Percentiles rank a stretch among this genome's conserved stretches.
Evolutionary conservation across 495 filamentous ascomycete species (phyloP).

Genomic region (Rhizodiscina lignyota): DNA sequence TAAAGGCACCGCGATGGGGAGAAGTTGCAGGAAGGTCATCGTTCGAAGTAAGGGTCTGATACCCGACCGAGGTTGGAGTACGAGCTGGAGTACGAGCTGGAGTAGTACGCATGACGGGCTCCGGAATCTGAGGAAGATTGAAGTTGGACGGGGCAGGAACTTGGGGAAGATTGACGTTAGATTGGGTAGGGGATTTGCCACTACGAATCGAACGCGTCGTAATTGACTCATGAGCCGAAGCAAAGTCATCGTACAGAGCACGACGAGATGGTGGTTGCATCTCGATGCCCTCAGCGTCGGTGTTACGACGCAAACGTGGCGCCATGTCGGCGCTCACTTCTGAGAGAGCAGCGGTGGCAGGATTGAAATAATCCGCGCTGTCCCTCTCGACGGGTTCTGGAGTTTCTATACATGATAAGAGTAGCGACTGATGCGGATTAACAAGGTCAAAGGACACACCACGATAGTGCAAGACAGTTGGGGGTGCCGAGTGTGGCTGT

Average conservation of each 20-base stretch:
- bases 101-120: too few relatives aligned
- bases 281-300: too few relatives aligned
- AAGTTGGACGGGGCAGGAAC: conserved; percentile 5
- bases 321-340: too few relatives aligned
- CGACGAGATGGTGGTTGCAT: too few relatives aligned
- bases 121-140: too few relatives aligned
- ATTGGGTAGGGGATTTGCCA: too few relatives aligned
- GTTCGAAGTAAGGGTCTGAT: not conserved
- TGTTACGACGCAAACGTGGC: too few relatives aligned
- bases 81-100: too few relatives aligned
- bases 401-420: conserved; percentile 12
- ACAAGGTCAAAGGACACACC: conserved; percentile 18
- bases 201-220: not conserved
- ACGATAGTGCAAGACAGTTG: conserved; percentile 14
- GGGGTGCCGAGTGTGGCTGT: too few relatives aligned
- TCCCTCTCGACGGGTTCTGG: conserved; percentile 13
- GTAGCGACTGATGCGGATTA: conserved; percentile 16
- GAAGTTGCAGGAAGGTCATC: not conserved
- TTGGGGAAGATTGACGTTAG: too few relatives aligned
- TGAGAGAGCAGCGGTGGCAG: not conserved
- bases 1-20: too few relatives aligned
- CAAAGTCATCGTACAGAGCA: conserved; percentile 7
- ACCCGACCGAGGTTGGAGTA: not conserved
- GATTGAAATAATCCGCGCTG: conserved; percentile 10
- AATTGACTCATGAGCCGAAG: conserved; percentile 7